Percentiles rank a stretch among this genome's conserved stretches.
phyloP scores from a whole-genome alignment of 1,139 yeast species.

The Pichia sp. region DNA sequence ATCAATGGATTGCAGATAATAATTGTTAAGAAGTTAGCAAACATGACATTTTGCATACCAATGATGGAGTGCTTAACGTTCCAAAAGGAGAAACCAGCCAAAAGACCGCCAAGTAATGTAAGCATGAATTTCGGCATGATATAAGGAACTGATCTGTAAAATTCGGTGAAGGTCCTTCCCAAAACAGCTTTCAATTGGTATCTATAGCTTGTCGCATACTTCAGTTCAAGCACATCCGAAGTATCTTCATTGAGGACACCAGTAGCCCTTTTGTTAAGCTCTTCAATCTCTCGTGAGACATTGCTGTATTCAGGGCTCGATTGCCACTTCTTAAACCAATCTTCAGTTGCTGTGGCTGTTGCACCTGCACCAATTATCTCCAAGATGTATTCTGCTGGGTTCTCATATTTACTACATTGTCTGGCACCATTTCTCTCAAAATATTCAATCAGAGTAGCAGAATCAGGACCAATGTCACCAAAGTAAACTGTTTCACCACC shows the following conservation, averaged over 20 bases:
- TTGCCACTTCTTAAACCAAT: slow-evolving; percentile 42
- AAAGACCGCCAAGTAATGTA: slow-evolving; percentile 32
- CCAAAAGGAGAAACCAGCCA: slow-evolving; percentile 35
- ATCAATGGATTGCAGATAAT: slow-evolving; percentile 44
- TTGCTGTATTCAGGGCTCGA: slow-evolving; percentile 4
- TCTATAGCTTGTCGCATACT: slow-evolving; percentile 31
- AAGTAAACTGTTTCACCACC: slow-evolving; percentile 55
- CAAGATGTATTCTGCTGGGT: slow-evolving; percentile 49
- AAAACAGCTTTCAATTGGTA: slow-evolving; percentile 37
- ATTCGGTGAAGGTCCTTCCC: slow-evolving; percentile 35
- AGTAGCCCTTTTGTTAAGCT: slow-evolving; percentile 16
- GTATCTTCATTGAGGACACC: slow-evolving; percentile 27
- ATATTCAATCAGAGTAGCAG: slow-evolving; percentile 37
- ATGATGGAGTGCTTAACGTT: slow-evolving; percentile 31
- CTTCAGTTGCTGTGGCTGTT: slow-evolving; percentile 33
- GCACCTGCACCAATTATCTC: slow-evolving; percentile 57
- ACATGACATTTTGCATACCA: slow-evolving; percentile 49
- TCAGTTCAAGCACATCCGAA: slow-evolving; percentile 26
- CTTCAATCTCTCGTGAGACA: slow-evolving; percentile 21
- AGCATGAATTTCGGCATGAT: slow-evolving; percentile 36
- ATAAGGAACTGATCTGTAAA: slow-evolving; percentile 44
- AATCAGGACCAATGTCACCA: slow-evolving; percentile 49
- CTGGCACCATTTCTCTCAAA: slow-evolving; percentile 49
- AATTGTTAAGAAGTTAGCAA: slow-evolving; percentile 42
- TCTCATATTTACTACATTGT: slow-evolving; percentile 39